phyloP scores from a whole-genome alignment of 2,329 filamentous ascomycete species.

The Amauroascus niger region DNA sequence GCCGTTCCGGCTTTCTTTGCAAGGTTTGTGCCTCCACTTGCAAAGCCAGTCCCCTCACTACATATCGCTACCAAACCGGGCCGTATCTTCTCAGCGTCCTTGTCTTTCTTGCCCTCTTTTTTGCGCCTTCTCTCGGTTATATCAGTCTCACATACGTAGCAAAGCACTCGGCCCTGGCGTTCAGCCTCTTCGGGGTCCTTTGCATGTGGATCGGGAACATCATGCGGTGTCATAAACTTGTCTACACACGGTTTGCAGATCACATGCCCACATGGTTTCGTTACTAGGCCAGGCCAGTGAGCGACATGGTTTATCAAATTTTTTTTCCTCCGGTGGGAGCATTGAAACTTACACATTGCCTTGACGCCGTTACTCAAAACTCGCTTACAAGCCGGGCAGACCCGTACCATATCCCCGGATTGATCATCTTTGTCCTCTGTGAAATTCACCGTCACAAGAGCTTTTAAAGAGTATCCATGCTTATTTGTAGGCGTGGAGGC shows the following conservation, averaged over 20 bases:
- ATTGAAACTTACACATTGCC: slow-evolving; percentile 49
- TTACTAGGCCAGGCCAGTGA: slow-evolving; percentile 42
- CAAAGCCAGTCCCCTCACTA: slow-evolving; percentile 86
- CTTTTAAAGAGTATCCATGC: slow-evolving; percentile 69
- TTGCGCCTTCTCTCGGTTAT: slow-evolving; percentile 44
- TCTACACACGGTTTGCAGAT: slow-evolving; percentile 75
- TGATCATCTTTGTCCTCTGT: slow-evolving; percentile 56
- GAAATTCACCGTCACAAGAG: slow-evolving; percentile 66
- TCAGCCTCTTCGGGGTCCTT: slow-evolving; percentile 41
- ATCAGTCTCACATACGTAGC: slow-evolving; percentile 80
- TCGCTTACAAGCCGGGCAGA: slow-evolving; percentile 82
- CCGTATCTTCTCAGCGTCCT: slow-evolving; percentile 49
- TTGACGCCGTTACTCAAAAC: slow-evolving; percentile 69
- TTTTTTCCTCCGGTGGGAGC: background rate
- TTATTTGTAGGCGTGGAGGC: slow-evolving; percentile 56
- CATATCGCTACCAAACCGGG: slow-evolving; percentile 69
- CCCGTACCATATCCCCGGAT: slow-evolving; percentile 40
- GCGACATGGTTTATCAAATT: background rate
- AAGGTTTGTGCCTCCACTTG: slow-evolving; percentile 71
- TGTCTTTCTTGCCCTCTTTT: slow-evolving; percentile 36
- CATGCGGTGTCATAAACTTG: slow-evolving; percentile 62
- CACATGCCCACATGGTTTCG: slow-evolving; percentile 85
- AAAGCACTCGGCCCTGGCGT: slow-evolving; percentile 46
- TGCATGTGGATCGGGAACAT: slow-evolving; percentile 52
- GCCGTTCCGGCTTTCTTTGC: slow-evolving; percentile 69